These are phyloP conservation scores for Fusarium tricinctum DNA, from an alignment of 2,329 filamentous ascomycete genomes.

Conservation along the genomic window DNA sequence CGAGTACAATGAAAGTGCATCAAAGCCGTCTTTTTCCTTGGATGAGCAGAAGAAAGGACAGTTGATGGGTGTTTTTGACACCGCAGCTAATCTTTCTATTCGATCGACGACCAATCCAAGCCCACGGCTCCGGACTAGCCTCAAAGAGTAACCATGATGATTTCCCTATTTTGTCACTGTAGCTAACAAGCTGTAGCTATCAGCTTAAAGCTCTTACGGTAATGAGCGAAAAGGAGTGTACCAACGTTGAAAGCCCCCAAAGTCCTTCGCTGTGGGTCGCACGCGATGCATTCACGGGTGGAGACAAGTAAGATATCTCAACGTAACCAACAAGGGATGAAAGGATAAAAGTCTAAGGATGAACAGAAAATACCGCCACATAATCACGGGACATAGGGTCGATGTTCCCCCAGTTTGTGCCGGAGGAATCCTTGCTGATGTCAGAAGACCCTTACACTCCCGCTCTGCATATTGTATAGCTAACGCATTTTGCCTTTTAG, in stretches of 20 bases:
- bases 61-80: neutral
- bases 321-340: too few species aligned
- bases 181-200: neutral
- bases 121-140: neutral
- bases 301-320: neutral
- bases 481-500: constrained; percentile 13
- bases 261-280: constrained; percentile 1
- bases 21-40: neutral
- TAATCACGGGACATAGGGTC: neutral
- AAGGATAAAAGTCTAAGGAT: neutral
- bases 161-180: fast-evolving
- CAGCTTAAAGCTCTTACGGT: neutral
- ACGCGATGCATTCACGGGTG: too few species aligned
- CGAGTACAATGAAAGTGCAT: fast-evolving
- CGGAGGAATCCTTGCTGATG: constrained; percentile 9
- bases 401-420: fast-evolving
- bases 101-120: constrained; percentile 2
- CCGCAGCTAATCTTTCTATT: neutral
- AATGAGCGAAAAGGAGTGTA: constrained; percentile 12
- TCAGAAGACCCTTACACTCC: neutral
- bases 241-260: neutral
- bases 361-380: neutral
- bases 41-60: neutral
- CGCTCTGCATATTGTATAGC: neutral
- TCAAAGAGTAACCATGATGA: neutral